Base-by-base conservation (phyloP, 495 filamentous ascomycete genomes). In the Talaromyces nanjingensis region DNA sequence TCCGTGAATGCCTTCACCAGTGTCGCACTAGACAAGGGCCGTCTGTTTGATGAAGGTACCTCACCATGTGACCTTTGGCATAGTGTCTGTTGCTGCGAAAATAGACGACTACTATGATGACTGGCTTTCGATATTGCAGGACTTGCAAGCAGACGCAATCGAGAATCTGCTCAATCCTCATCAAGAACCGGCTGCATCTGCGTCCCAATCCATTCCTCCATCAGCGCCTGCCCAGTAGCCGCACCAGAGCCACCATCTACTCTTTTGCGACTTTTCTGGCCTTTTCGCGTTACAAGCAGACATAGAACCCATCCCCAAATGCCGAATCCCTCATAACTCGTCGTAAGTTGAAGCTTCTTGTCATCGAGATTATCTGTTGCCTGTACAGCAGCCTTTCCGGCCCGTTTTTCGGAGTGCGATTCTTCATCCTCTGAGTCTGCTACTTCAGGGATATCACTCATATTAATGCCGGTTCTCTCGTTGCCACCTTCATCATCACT, bases 231-330 rank as follows among this genome's bases (percentile, higher is more conserved):
- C 31, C 90, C 87, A 14, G 73, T 69, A 25, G 73, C 72, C 14
- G 71, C 64, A 55, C 72, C 59, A 18, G 65, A 27, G 11, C 22
- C 22, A 14, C 53, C 68, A 27, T 68, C 72, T 60, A 63, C n/a
- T 20, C 77, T 25, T 65, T 37, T 62, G 25, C 45, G 39, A 37
- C 14, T 22, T 69, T 55, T 70, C 73, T 2, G 70, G 9, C 84
- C 86, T 63, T 80, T 86, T 45, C 89, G 82, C 73, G 96, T 93
- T 65, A 98, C 88, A 14, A 98, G 86, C 42, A 98, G 77, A 72
- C 92, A 98, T 42, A 98, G 79, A 33, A 96, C 90, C 64, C 91
- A 88, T 7, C 93, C 91, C 75, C 94, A 93, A 73, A 98, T 97
- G 69, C 86, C 87, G 74, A 97, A 98, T 34, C 94, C 93, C 68